A percentile compares a stretch with the other conserved stretches of the same genome.
These are phyloP conservation scores for Xylaria intraflava DNA, from an alignment of 495 filamentous ascomycete species.

Conservation along the genomic window DNA sequence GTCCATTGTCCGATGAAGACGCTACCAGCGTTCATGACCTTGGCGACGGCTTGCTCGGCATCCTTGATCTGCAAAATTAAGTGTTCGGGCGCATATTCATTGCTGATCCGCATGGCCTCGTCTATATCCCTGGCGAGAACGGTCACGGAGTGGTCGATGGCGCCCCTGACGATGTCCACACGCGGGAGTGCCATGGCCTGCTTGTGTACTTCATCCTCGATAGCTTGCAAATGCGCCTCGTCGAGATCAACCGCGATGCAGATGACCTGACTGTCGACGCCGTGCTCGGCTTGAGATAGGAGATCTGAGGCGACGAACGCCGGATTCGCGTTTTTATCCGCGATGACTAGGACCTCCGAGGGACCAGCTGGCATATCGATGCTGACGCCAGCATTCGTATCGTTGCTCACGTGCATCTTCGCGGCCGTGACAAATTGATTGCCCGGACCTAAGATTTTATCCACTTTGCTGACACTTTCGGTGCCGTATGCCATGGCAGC, in stretches of 20 bases:
- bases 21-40: conserved; percentile 90
- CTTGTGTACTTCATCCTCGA: conserved; percentile 82
- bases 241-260: conserved; percentile 77
- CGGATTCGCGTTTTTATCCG: conserved; percentile 84
- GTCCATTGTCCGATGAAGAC: conserved; percentile 96
- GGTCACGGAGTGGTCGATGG: conserved; percentile 85
- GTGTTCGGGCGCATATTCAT: conserved; percentile 95
- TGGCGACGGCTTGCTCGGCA: conserved; percentile 60
- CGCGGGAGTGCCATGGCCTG: conserved; percentile 86
- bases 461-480: conserved; percentile 81
- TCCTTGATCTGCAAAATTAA: conserved; percentile 82
- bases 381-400: conserved; percentile 86
- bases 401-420: conserved; percentile 96
- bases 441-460: conserved; percentile 96
- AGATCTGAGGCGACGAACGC: conserved; percentile 94
- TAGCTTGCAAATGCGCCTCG: conserved; percentile 63
- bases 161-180: conserved; percentile 87
- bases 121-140: conserved; percentile 71
- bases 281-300: conserved; percentile 93
- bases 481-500: conserved; percentile 83
- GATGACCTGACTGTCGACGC: conserved; percentile 90
- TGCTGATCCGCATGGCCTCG: conserved; percentile 82
- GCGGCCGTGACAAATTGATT: conserved; percentile 98
- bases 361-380: conserved; percentile 99
- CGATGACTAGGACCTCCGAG: conserved; percentile 91